Evolutionary conservation across 768 basidiomycete species (phyloP).

Genomic region (Agaricus bisporus): DNA sequence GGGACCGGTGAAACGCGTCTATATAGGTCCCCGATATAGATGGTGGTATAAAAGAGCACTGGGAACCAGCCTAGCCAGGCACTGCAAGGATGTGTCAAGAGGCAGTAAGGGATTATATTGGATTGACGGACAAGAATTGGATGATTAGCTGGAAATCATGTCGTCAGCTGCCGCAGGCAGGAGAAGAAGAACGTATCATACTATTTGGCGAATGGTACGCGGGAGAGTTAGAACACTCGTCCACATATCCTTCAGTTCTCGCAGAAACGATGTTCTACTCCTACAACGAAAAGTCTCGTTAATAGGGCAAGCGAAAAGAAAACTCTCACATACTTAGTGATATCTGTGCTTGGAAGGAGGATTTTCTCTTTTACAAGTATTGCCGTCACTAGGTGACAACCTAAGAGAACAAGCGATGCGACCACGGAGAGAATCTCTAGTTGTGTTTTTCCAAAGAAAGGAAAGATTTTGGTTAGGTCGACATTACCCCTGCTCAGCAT

Average conservation of each 20-base stretch:
- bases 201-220: constrained; percentile 70
- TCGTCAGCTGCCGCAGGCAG: background rate
- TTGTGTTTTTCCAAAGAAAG: constrained; percentile 75
- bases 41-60: constrained; percentile 78
- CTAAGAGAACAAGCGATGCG: constrained; percentile 60
- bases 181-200: constrained; percentile 30
- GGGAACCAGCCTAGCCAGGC: constrained; percentile 93
- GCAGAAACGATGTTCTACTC: constrained; percentile 26
- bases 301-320: background rate
- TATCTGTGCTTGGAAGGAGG: constrained; percentile 32
- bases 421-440: constrained; percentile 77
- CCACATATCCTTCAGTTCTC: constrained; percentile 65
- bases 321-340: constrained; percentile 14
- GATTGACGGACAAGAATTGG: constrained; percentile 67
- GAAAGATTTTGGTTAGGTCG: constrained; percentile 62
- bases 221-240: constrained; percentile 65
- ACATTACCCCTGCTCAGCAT: constrained; percentile 60
- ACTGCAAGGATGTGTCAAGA: constrained; percentile 26
- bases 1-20: constrained; percentile 37
- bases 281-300: constrained; percentile 6
- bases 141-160: constrained; percentile 51
- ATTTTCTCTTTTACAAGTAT: constrained; percentile 67
- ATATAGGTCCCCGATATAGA: constrained; percentile 87
- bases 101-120: background rate
- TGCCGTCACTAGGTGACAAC: constrained; percentile 59